phyloP scores from a whole-genome alignment of 2,329 filamentous ascomycete species.

The Didymella keratinophila region DNA sequence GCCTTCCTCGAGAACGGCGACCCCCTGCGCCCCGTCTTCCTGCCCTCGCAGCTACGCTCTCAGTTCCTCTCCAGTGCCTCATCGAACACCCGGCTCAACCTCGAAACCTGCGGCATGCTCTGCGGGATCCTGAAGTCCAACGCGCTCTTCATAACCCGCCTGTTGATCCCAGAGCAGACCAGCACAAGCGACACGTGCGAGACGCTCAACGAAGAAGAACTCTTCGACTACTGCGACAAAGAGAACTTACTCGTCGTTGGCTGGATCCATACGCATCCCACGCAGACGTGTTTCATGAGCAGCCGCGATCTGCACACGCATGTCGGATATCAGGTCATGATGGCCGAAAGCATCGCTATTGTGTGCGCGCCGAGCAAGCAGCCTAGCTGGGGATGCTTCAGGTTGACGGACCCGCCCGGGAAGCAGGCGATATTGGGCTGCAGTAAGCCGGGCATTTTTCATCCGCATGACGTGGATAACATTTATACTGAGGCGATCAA shows the following conservation, averaged over 20 bases:
- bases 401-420: slow-evolving; percentile 91
- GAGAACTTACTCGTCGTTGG: slow-evolving; percentile 86
- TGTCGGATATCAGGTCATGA: slow-evolving; percentile 92
- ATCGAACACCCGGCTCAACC: slow-evolving; percentile 78
- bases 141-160: slow-evolving; percentile 85
- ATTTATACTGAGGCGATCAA: slow-evolving; percentile 77
- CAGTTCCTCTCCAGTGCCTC: slow-evolving; percentile 78
- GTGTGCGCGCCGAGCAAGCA: slow-evolving; percentile 87
- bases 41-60: slow-evolving; percentile 77
- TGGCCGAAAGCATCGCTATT: slow-evolving; percentile 95
- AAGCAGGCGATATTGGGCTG: slow-evolving; percentile 85
- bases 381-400: slow-evolving; percentile 89
- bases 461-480: slow-evolving; percentile 74
- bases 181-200: slow-evolving; percentile 94
- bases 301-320: slow-evolving; percentile 93
- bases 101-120: slow-evolving; percentile 95
- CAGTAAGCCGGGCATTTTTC: slow-evolving; percentile 80
- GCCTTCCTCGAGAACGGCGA: slow-evolving; percentile 90
- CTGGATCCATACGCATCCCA: slow-evolving; percentile 98
- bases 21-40: slow-evolving; percentile 85
- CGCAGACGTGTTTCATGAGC: slow-evolving; percentile 97
- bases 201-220: slow-evolving; percentile 81
- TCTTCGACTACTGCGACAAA: slow-evolving; percentile 88
- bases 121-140: slow-evolving; percentile 92
- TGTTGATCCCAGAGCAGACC: slow-evolving; percentile 90